Base-by-base conservation (phyloP, 1,284 basidiomycete genomes). In the Schizopora paradoxa region DNA sequence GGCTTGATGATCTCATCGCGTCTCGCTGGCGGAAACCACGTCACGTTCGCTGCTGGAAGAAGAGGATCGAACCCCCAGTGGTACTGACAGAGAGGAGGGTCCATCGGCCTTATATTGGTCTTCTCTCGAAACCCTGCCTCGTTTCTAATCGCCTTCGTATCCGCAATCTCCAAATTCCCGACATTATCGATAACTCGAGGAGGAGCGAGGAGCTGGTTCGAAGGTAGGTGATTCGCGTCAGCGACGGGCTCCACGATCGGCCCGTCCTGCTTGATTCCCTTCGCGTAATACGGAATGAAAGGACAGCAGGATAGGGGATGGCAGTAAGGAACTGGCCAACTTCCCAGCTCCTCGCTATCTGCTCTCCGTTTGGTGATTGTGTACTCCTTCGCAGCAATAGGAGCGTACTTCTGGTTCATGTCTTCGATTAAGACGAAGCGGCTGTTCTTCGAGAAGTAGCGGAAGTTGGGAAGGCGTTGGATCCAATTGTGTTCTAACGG, bases 181-280 rank as follows among this genome's bases (percentile, higher is more conserved):
- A 98, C 90, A 54, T 90, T 94, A 66, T 99, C 98, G n/a, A n/a
- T n/a, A n/a, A n/a, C n/a, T n/a, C n/a, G n/a, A 13, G 92, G 92
- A 1, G 93, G 96, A 3, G 93, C 93, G 38, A 91, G 89, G 51
- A 88, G 73, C 58, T 86, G 91, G 14, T 71, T 74, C 32, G 70
- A 70, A 11, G 60, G 58, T 2, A 85, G 84, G 2, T 85, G 87
- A 19, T 81, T 79, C 48, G 79, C 74, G 54, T 86, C 83, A 32
- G 74, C 72, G 4, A 66, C 66, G 55, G 68, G 70, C 45, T 66
- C 66, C n/a, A n/a, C n/a, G n/a, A n/a, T n/a, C n/a, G n/a, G n/a
- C n/a, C n/a, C n/a, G n/a, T n/a, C n/a, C 49, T 65, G 67, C 48
- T 70, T 59, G 23, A 58, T 61, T 57, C 89, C 87, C 53, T 68